Base-by-base conservation (phyloP, 192 early-diverging fungal species). In the Backusella circina region DNA sequence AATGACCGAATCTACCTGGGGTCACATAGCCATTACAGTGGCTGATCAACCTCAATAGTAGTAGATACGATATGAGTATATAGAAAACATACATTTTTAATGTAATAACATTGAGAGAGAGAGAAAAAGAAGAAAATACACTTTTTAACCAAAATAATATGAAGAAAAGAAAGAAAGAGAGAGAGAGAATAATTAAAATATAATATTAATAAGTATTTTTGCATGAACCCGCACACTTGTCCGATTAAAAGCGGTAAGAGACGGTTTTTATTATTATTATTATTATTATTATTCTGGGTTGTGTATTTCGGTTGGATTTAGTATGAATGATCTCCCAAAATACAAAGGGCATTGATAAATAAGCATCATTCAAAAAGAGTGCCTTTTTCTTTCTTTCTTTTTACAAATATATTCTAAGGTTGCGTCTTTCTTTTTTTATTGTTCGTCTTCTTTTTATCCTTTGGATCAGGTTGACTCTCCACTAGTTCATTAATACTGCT, bases 1-100 rank as follows among this genome's bases (percentile, higher is more conserved):
- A 72, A 28, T 77, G 76, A 31, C 76, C 76, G 50, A 72, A 77
- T 41, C 76, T 70, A 23, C 69, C 76, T 15, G 65, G 61, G 12
- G 70, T 39, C n/a, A 70, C 50, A 65, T 77, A 77, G 39, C 54
- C 71, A 8, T 73, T 15, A 50, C 69, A 71, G 9, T 61, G 28
- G 10, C 54, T 23, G 26, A 61, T 61, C 2, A 61, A 26, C 1
- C 54, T 61, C 54, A 26, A 61, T 23, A 61, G 54, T 23, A 61
- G 54, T 61, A 61, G 54, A 61, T 28, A 26, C 54, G 54, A 28
- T 61, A 61, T 61, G 26, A 61, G 26, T 61, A 61, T 61, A 61
- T 61, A 26, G 28, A 61, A 61, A 61, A 61, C 54, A 61, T 61
- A 61, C 36, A 68, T 36, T 68, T 68, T 23, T 38, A 36, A 21